These are phyloP conservation scores for Cladosporium austrohemisphaericum DNA, from an alignment of 2,329 filamentous ascomycete genomes.

Conservation along the genomic window DNA sequence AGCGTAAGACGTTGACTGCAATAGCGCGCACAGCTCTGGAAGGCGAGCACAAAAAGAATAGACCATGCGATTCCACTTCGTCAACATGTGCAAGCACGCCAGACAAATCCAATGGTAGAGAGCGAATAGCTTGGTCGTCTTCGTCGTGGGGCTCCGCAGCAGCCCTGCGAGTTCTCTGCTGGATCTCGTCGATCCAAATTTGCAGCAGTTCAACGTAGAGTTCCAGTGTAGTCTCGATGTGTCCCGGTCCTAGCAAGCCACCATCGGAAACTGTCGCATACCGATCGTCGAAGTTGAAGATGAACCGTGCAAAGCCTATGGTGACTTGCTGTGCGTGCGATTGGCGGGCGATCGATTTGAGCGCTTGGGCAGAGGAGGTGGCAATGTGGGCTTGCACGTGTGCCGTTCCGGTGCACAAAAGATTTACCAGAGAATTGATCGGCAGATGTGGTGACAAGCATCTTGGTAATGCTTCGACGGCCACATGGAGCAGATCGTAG, in stretches of 20 bases:
- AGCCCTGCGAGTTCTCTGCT: conserved; percentile 74
- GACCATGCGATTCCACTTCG: conserved; percentile 89
- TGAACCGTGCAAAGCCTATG: conserved; percentile 93
- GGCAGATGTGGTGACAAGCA: conserved; percentile 88
- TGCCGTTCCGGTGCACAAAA: conserved; percentile 92
- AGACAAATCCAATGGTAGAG: conserved; percentile 66
- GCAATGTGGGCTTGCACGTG: conserved; percentile 93
- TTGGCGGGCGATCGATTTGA: conserved; percentile 93
- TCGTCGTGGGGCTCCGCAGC: conserved; percentile 56
- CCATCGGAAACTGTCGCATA: conserved; percentile 98
- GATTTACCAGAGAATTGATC: conserved; percentile 88
- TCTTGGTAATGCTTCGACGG: conserved; percentile 90
- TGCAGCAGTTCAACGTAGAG: conserved; percentile 90
- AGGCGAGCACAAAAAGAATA: conserved; percentile 97
- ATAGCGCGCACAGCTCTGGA: conserved; percentile 84
- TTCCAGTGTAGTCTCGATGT: conserved; percentile 90
- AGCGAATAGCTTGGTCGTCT: conserved; percentile 34
- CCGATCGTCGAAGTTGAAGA: conserved; percentile 96
- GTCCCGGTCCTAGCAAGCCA: conserved; percentile 86
- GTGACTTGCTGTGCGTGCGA: conserved; percentile 92
- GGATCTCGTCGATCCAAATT: conserved; percentile 98
- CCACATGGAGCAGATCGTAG: conserved; percentile 91
- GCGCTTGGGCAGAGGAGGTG: conserved; percentile 80
- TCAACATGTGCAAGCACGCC: conserved; percentile 91
- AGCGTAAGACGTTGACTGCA: conserved; percentile 83